These are phyloP conservation scores for Cantharellus anzutake DNA, from an alignment of 768 basidiomycete genomes.

Conservation along the genomic window DNA sequence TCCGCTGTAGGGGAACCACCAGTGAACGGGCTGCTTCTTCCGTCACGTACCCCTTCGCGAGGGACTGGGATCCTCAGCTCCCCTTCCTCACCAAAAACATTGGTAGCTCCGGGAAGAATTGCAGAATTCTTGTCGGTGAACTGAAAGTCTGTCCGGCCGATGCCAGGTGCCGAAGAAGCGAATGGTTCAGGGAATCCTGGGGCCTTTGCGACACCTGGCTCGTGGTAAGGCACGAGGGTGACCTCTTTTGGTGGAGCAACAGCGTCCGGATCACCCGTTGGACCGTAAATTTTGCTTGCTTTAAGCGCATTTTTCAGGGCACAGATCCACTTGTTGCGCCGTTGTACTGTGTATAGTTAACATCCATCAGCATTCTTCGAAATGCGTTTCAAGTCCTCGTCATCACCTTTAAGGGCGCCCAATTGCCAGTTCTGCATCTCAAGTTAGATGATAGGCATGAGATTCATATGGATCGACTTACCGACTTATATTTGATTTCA, in stretches of 20 bases:
- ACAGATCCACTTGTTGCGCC: constrained; percentile 86
- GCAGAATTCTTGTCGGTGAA: background rate
- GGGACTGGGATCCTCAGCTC: background rate
- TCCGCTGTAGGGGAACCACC: too few species aligned
- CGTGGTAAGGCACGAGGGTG: background rate
- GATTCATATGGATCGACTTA: background rate
- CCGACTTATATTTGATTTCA: constrained; percentile 65
- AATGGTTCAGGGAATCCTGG: background rate
- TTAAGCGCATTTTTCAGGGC: constrained; percentile 55
- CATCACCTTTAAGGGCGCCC: constrained; percentile 42
- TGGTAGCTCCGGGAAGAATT: background rate
- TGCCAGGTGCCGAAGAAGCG: background rate
- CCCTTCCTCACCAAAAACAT: background rate
- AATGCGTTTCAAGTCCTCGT: background rate
- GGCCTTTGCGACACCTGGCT: background rate
- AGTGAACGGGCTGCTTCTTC: too few species aligned
- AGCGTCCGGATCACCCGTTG: constrained; percentile 21
- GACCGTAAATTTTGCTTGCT: constrained; percentile 45
- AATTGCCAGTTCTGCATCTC: constrained; percentile 45
- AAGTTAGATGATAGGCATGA: background rate
- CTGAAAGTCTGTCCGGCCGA: background rate
- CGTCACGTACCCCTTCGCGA: too few species aligned
- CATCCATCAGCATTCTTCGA: background rate
- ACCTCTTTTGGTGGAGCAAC: constrained; percentile 9
- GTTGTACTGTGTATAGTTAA: constrained; percentile 28